Evolutionary conservation across 2,329 filamentous ascomycete genomes (phyloP), one percentile per base, ranked within the genome.

Genomic region (Metarhizium guizhouense): DNA sequence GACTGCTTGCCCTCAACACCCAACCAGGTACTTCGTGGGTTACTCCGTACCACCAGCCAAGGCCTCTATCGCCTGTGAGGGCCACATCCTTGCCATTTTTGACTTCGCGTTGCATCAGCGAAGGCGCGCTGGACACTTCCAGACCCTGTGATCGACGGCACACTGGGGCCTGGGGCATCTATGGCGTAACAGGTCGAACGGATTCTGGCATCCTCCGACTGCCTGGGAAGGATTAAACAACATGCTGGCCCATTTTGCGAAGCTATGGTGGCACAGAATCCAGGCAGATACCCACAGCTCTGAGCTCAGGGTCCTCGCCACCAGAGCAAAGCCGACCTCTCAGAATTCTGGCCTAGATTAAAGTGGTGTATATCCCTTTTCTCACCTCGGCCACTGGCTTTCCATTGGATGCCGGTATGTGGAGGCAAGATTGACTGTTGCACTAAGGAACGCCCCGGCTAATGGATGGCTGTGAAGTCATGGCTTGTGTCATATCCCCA

Each of bases 131-230:
- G 53, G 52, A 47, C 43, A 47, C 52, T 38, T 53, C 45, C 16
- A 54, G 43, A 43, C 38, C 36, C 18, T 14, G 18, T 50, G 53
- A 54, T 54, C 47, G 53, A 34, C 53, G 30, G 38, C 45, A 50
- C 34, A 40, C 18, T 40, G n/a, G 10, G 43, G 52, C 32, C 50
- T 49, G 45, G 52, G 52, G 52, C 52, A 54, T 54, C 52, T 49
- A 54, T 54, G 52, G 52, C 52, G 52, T 54, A 49, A 49, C 52
- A 29, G 16, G 43, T 16, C n/a, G 29, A 25, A 30, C 42, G n/a
- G 43, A 8, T 16, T 20, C n/a, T 20, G n/a, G 16, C 42, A 45
- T 14, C 42, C 6, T 34, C 32, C 32, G 32, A 45, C 42, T 25
- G 3, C 25, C 3, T 25, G 25, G 25, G 25, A 25, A 25, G 25